These are phyloP conservation scores for Ramichloridium luteum DNA, from an alignment of 2,329 filamentous ascomycete genomes.

Conservation along the genomic window DNA sequence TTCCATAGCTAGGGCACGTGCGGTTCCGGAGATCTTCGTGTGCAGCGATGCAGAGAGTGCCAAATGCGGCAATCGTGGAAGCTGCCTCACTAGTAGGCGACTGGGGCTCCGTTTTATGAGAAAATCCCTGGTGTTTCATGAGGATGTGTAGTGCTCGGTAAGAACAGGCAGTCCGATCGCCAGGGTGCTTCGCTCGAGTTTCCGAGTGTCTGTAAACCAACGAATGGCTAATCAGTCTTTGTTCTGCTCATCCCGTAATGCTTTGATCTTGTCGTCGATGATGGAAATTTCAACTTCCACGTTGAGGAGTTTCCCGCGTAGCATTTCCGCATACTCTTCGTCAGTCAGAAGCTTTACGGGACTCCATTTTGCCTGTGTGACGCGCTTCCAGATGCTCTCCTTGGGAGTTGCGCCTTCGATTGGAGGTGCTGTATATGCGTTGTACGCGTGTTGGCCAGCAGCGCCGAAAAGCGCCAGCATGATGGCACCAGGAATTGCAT, in stretches of 20 bases:
- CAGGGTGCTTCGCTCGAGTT: too few relatives aligned
- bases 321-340: conserved; percentile 57
- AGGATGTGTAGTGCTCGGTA: too few relatives aligned
- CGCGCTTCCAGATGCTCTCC: conserved; percentile 33
- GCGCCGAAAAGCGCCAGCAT: conserved; percentile 48
- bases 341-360: conserved; percentile 60
- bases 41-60: too few relatives aligned
- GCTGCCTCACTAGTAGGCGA: too few relatives aligned
- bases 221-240: too few relatives aligned
- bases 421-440: conserved; percentile 33
- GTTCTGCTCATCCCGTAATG: conserved; percentile 26
- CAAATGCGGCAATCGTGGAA: too few relatives aligned
- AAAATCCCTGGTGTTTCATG: too few relatives aligned
- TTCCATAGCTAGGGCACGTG: too few relatives aligned
- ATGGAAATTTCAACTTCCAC: conserved; percentile 68
- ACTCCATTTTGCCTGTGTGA: conserved; percentile 54
- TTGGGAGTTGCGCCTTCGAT: conserved; percentile 26
- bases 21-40: too few relatives aligned
- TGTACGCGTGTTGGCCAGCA: conserved; percentile 44
- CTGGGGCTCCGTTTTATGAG: too few relatives aligned
- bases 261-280: conserved; percentile 61
- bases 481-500: conserved; percentile 44
- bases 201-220: too few relatives aligned
- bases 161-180: too few relatives aligned
- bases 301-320: conserved; percentile 57